Conservation (phyloP, 345 rosid species). For the Euphorbia tirucalli region DNA sequence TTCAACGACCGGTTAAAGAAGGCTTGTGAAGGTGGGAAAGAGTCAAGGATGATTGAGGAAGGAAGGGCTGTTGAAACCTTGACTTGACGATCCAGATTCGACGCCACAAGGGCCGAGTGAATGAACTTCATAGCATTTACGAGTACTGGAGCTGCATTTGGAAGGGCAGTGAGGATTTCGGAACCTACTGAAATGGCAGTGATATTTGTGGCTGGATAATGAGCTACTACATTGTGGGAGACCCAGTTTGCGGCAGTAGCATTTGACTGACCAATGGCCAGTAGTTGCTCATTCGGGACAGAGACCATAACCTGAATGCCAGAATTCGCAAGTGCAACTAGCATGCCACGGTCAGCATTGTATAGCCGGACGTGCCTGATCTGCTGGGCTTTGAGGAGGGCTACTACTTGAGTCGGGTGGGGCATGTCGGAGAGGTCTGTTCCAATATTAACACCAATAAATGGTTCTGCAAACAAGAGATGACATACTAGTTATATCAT, state of each 20-base stretch:
- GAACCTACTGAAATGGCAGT: conserved; percentile 98
- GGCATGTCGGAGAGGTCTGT: conserved; percentile 93
- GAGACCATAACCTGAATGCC: conserved; percentile 85
- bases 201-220: conserved; percentile 93
- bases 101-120: conserved; percentile 83
- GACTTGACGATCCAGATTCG: conserved; percentile 81
- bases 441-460: conserved; percentile 87
- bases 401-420: conserved; percentile 81
- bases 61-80: conserved; percentile 90
- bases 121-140: conserved; percentile 81
- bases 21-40: conserved; percentile 99
- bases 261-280: conserved; percentile 96
- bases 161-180: conserved; percentile 65
- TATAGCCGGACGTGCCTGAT: conserved; percentile 77
- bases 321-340: conserved; percentile 80
- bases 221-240: conserved; percentile 70
- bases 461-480: conserved; percentile 30
- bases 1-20: conserved; percentile 91
- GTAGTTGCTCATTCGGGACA: conserved; percentile 88
- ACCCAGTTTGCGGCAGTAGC: conserved; percentile 99
- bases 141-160: conserved; percentile 80
- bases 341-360: conserved; percentile 82
- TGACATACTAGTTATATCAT: neutral
- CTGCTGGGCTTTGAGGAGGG: conserved; percentile 84
- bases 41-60: conserved; percentile 82